A percentile compares a stretch with the other conserved stretches of the same genome.
phyloP scores from a whole-genome alignment of 768 basidiomycete genomes.

The Tricholoma matsutake region DNA sequence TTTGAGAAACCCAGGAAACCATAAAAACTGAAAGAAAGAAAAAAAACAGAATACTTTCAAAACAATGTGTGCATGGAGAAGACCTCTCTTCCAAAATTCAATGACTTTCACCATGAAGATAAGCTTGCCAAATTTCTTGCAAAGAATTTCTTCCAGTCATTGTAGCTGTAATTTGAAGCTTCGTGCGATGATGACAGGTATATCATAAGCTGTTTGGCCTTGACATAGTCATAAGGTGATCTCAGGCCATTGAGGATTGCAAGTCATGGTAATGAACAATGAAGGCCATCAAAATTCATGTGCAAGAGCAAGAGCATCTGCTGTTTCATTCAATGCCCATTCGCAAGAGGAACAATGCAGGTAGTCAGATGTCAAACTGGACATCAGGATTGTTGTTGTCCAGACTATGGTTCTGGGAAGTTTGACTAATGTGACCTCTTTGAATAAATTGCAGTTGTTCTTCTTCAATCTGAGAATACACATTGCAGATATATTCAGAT shows the following conservation, averaged over 20 bases:
- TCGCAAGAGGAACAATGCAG: too few relatives aligned
- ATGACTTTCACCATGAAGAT: slow-evolving; percentile 31
- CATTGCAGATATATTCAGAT: too few relatives aligned
- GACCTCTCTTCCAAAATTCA: slow-evolving; percentile 41
- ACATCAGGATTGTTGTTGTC: too few relatives aligned
- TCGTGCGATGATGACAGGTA: slow-evolving; percentile 32
- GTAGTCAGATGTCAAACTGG: too few relatives aligned
- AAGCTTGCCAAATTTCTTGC: slow-evolving; percentile 27
- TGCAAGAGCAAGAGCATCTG: too few relatives aligned
- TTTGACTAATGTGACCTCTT: too few relatives aligned
- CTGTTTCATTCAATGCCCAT: too few relatives aligned
- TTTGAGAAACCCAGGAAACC: too few relatives aligned
- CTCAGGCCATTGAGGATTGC: slow-evolving; percentile 40
- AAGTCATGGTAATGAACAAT: slow-evolving; percentile 40
- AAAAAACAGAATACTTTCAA: slow-evolving; percentile 14
- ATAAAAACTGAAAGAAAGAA: not conserved
- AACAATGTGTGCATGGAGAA: slow-evolving; percentile 41
- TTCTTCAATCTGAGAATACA: too few relatives aligned
- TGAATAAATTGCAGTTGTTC: too few relatives aligned
- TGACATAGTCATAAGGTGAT: slow-evolving; percentile 13
- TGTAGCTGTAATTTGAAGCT: slow-evolving; percentile 34
- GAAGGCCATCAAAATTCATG: slow-evolving; percentile 4
- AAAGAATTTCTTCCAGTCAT: slow-evolving; percentile 20
- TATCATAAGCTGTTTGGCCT: slow-evolving; percentile 30
- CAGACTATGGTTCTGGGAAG: too few relatives aligned